phyloP scores from a whole-genome alignment of 1,139 yeast genomes.

The Candida sp. region DNA sequence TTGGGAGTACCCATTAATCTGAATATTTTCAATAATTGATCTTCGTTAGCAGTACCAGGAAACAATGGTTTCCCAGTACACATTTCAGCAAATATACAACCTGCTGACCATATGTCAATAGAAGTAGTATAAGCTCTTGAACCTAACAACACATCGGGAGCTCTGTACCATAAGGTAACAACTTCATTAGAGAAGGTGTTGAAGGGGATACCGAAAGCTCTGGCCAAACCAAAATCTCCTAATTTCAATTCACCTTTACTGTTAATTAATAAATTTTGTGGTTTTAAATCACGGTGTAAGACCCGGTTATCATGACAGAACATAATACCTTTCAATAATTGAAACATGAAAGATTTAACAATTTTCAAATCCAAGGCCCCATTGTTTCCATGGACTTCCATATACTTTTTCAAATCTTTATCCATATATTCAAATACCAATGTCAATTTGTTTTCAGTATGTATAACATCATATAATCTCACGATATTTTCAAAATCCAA shows the following conservation, averaged over 20 bases:
- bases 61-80: conserved; percentile 96
- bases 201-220: conserved; percentile 98
- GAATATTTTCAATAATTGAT: conserved; percentile 85
- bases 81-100: conserved; percentile 98
- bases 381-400: conserved; percentile 84
- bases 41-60: conserved; percentile 96
- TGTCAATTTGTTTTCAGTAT: conserved; percentile 92
- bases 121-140: conserved; percentile 94
- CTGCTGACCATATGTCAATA: conserved; percentile 98
- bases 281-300: conserved; percentile 92
- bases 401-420: conserved; percentile 87
- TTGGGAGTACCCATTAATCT: conserved; percentile 96
- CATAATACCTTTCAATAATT: conserved; percentile 82
- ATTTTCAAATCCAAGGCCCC: conserved; percentile 79
- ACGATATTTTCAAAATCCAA: conserved; percentile 93
- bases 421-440: conserved; percentile 94
- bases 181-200: conserved; percentile 97
- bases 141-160: conserved; percentile 96
- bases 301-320: conserved; percentile 96
- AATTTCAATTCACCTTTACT: conserved; percentile 86
- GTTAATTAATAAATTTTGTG: conserved; percentile 88
- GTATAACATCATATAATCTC: conserved; percentile 90
- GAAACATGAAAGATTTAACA: conserved; percentile 92
- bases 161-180: conserved; percentile 97
- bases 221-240: conserved; percentile 97